A percentile compares a stretch with the other conserved stretches of the same genome.
These are phyloP conservation scores for Epichloe scottii DNA, from an alignment of 2,329 filamentous ascomycete genomes.

Conservation along the genomic window DNA sequence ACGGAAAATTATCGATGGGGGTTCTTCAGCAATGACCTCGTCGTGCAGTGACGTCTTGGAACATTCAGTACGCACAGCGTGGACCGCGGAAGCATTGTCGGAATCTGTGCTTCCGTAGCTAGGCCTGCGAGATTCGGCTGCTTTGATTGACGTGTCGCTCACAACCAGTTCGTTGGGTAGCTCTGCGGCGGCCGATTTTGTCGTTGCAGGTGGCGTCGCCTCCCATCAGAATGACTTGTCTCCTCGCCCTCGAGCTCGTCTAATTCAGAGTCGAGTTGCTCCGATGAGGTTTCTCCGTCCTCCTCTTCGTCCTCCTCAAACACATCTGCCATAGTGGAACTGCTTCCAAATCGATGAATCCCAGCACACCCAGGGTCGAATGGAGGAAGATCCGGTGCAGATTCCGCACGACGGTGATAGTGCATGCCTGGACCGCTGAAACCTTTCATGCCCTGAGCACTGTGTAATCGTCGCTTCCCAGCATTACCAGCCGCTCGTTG, in stretches of 20 bases:
- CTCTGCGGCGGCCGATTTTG: not conserved
- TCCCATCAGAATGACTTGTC: conserved; percentile 34
- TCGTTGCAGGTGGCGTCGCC: conserved; percentile 20
- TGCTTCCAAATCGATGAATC: conserved; percentile 50
- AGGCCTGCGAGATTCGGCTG: conserved; percentile 25
- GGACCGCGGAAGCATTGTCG: conserved; percentile 14
- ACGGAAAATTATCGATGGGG: conserved; percentile 26
- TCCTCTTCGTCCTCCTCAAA: conserved; percentile 75
- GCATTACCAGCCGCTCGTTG: conserved; percentile 43
- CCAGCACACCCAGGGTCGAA: conserved; percentile 52
- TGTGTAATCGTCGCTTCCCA: conserved; percentile 58
- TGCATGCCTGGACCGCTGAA: conserved; percentile 59
- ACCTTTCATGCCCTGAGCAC: conserved; percentile 57
- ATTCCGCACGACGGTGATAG: conserved; percentile 68
- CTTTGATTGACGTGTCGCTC: conserved; percentile 9
- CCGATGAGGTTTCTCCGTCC: conserved; percentile 40
- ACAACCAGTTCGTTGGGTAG: not conserved
- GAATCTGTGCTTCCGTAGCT: conserved; percentile 32
- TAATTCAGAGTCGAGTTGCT: not conserved
- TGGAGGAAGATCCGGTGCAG: conserved; percentile 64
- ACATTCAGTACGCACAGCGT: conserved; percentile 31
- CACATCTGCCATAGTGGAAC: conserved; percentile 70
- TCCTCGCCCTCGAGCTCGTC: not conserved
- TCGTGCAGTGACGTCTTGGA: conserved; percentile 40
- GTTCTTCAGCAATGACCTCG: conserved; percentile 37